Evolutionary conservation across 257 asterid species (phyloP), one percentile per base, ranked within the genome.

Genomic region (Paraleonurus japonicus): DNA sequence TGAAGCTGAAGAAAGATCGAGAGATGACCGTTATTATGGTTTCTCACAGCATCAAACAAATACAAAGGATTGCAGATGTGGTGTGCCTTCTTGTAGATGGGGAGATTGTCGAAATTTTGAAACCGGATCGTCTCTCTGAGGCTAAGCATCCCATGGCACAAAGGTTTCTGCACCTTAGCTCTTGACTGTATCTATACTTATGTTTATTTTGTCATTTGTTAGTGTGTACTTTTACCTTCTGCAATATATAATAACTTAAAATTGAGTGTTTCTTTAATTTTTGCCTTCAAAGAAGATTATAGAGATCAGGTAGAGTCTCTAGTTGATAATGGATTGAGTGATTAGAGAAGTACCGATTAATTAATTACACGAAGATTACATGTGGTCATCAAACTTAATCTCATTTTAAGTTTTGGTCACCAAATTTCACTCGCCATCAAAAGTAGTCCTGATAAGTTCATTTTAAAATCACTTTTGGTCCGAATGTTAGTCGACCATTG

Each of bases 21-120:
- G 88, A 77, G 61, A 80, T 90, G 87, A 87, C 88, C 0, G 71
- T 83, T n/a, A 65, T 85, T 60, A 83, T 87, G 67, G 95, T 90
- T 50, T 90, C 95, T 76, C 96, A 87, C 76, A 90, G 95, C 85
- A 85, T 90, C 81, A 88, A 86, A 61, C 95, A 90, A 58, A 86
- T 90, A 60, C 85, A 84, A 76, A 86, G 92, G 84, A 83, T 88
- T 79, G 89, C 90, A 48, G 95, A 88, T 55, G 63, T 80, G 60
- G 96, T 81, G 55, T 88, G 89, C 85, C 92, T 86, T 76, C 82
- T 88, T 47, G 95, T 90, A 7, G 59, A 75, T 24, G 95, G 95
- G 43, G 89, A 86, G 77, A 85, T 86, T 72, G 90, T 90, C 23
- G 96, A 90, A 77, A 82, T 85, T 65, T 69, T 88, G 67, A 88